Evolutionary conservation across 129 eudicot genomes (phyloP).

Genomic region (Flaveria linearis): DNA sequence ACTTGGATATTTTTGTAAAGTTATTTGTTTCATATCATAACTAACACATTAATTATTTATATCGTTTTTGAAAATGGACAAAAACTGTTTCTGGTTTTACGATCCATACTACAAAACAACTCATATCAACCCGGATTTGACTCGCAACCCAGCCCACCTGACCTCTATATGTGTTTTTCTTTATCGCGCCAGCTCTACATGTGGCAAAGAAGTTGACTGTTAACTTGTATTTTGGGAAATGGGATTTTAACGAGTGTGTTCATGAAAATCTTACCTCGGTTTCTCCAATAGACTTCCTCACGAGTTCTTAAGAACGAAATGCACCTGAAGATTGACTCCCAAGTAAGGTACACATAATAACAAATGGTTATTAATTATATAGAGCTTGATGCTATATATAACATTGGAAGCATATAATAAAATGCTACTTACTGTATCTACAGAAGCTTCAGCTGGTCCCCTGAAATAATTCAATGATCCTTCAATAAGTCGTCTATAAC

Average conservation of each 20-base stretch:
- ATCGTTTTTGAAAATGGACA: background rate
- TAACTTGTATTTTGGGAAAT: background rate
- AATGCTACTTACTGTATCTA: slow-evolving; percentile 54
- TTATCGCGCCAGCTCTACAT: background rate
- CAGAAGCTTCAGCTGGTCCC: slow-evolving; percentile 75
- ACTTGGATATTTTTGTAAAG: background rate
- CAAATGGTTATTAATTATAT: background rate
- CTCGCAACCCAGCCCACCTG: background rate
- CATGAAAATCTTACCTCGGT: slow-evolving; percentile 48
- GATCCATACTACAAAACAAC: background rate
- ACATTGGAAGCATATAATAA: background rate
- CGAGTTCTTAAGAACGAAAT: slow-evolving; percentile 62
- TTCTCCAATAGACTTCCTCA: slow-evolving; percentile 65
- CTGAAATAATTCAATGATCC: slow-evolving; percentile 51
- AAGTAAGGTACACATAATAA: background rate
- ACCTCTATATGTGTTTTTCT: background rate
- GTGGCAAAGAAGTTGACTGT: background rate
- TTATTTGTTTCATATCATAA: background rate
- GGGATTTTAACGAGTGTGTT: slow-evolving; percentile 4
- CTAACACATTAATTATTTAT: background rate
- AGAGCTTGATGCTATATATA: background rate
- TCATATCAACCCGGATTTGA: background rate
- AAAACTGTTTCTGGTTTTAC: background rate
- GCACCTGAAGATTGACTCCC: slow-evolving; percentile 43
- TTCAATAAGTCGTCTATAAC: slow-evolving; percentile 63